phyloP scores from a whole-genome alignment of 2,329 filamentous ascomycete genomes.

The Intubia oerlemansii region DNA sequence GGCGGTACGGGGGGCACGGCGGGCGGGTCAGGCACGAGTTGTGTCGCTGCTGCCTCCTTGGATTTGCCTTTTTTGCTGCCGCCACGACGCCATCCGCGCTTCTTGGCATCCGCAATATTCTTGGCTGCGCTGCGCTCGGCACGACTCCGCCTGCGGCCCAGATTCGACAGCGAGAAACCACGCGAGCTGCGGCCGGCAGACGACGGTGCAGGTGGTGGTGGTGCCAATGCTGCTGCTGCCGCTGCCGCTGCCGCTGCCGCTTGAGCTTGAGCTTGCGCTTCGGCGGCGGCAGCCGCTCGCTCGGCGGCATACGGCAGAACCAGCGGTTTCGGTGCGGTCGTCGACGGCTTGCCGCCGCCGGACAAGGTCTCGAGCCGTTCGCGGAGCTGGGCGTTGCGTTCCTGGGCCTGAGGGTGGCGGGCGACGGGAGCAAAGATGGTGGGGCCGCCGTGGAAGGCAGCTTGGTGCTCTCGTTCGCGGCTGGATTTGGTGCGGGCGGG shows the following conservation, averaged over 20 bases:
- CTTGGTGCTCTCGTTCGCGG: neutral
- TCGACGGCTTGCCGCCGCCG: conserved; percentile 12
- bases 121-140: conserved; percentile 38
- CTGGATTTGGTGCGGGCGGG: conserved; percentile 13
- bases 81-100: conserved; percentile 30
- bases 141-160: conserved; percentile 29
- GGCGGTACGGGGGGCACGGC: conserved; percentile 3
- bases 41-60: conserved; percentile 6
- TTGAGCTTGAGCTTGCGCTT: no score
- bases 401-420: conserved; percentile 22
- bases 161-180: no score
- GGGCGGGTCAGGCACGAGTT: neutral
- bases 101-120: conserved; percentile 39
- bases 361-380: conserved; percentile 34
- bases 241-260: no score
- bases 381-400: conserved; percentile 16
- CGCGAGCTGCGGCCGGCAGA: no score
- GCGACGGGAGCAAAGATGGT: conserved; percentile 30
- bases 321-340: conserved; percentile 1
- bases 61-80: conserved; percentile 19
- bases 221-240: conserved; percentile 18
- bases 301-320: conserved; percentile 11
- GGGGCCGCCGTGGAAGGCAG: neutral
- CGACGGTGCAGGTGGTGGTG: no score
- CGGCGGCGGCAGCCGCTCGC: conserved; percentile 6